phyloP scores from a whole-genome alignment of 2,329 filamentous ascomycete species.

The Ophiostoma sp. region DNA sequence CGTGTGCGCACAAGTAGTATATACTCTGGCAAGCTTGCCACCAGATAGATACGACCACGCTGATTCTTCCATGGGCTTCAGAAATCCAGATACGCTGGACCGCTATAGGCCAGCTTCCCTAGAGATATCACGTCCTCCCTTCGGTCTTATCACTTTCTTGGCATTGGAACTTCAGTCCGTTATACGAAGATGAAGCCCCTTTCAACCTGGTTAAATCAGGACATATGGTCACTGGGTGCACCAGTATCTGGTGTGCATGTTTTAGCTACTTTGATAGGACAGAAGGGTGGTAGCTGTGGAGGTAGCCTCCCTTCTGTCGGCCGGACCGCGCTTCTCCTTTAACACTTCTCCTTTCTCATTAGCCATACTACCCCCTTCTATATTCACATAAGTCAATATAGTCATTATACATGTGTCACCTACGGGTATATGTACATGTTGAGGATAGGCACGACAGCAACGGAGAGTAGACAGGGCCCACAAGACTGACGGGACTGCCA shows the following conservation, averaged over 20 bases:
- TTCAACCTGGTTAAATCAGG: neutral
- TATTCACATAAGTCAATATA: neutral
- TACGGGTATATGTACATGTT: neutral
- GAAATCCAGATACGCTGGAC: neutral
- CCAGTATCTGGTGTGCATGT: neutral
- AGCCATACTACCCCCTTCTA: neutral
- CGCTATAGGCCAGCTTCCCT: neutral
- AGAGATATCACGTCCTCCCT: neutral
- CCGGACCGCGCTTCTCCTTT: neutral
- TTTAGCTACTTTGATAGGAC: neutral
- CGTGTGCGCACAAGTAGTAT: neutral
- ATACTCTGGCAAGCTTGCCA: neutral
- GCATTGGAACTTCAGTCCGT: neutral
- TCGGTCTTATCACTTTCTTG: neutral
- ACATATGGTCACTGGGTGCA: neutral
- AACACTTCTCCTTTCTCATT: neutral
- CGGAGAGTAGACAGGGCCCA: neutral
- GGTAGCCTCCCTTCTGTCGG: neutral
- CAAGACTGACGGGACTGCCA: neutral
- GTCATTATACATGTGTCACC: neutral
- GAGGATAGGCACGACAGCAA: neutral
- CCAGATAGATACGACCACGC: neutral
- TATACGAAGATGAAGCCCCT: neutral
- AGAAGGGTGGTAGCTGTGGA: neutral
- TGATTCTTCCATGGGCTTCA: neutral